phyloP scores from a whole-genome alignment of 305 asterid genomes.

The Caryopteris hybrid region DNA sequence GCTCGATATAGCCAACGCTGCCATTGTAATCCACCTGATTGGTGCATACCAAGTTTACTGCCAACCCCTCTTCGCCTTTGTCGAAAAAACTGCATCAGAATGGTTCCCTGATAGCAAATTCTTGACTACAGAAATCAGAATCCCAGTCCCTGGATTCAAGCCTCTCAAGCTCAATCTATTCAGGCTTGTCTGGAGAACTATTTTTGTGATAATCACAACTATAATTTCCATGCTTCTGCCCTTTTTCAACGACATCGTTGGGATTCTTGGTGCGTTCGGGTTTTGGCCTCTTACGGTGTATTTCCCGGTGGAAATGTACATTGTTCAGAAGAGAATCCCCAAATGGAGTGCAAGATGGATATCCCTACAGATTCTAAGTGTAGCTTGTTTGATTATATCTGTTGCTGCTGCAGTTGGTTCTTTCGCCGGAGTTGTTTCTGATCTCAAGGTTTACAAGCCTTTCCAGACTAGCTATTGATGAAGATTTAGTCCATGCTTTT shows the following conservation, averaged over 20 bases:
- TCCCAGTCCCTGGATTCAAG: constrained; percentile 45
- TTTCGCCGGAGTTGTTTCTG: constrained; percentile 65
- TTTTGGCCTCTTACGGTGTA: constrained; percentile 87
- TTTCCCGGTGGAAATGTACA: constrained; percentile 81
- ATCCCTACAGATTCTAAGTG: constrained; percentile 51
- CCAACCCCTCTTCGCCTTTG: constrained; percentile 82
- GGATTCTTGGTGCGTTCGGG: constrained; percentile 73
- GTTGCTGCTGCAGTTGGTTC: constrained; percentile 72
- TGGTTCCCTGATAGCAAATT: constrained; percentile 48
- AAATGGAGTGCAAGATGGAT: constrained; percentile 67
- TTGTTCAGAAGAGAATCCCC: constrained; percentile 53
- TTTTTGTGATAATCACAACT: constrained; percentile 55
- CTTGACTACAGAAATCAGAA: constrained; percentile 37
- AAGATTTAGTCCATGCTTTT: background rate
- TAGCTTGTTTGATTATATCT: constrained; percentile 55
- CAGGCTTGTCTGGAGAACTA: constrained; percentile 60
- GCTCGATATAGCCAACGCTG: constrained; percentile 74
- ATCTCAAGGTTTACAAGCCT: constrained; percentile 67
- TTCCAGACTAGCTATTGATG: constrained; percentile 40
- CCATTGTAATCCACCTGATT: constrained; percentile 72
- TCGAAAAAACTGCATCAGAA: constrained; percentile 46
- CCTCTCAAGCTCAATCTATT: constrained; percentile 44
- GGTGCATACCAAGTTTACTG: constrained; percentile 90
- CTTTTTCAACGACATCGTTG: constrained; percentile 75
- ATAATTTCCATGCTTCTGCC: constrained; percentile 73